phyloP scores from a whole-genome alignment of 257 asterid species.

The Gentiana dahurica region DNA sequence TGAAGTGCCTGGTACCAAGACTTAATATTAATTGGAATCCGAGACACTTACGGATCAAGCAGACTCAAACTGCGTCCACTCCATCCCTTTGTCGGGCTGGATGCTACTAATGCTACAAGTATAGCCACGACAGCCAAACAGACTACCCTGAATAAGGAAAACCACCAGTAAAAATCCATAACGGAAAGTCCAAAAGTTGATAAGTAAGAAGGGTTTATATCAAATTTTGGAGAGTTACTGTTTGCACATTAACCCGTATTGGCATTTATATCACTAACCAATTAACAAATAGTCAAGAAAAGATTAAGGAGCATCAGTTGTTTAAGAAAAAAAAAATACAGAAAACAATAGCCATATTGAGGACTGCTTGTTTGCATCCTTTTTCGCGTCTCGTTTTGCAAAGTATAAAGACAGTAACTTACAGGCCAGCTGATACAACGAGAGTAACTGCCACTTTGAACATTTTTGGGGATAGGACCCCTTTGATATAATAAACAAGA shows the following conservation, averaged over 20 bases:
- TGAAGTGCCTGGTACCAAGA: background rate
- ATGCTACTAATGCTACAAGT: conserved; percentile 83
- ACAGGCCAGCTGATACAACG: conserved; percentile 81
- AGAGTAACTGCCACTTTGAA: conserved; percentile 95
- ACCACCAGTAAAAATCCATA: background rate
- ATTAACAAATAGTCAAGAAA: too few species aligned
- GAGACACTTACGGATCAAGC: conserved; percentile 85
- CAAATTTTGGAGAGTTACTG: too few species aligned
- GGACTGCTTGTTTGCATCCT: too few species aligned
- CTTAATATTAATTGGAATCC: background rate
- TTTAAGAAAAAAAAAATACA: too few species aligned
- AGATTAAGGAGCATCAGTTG: too few species aligned
- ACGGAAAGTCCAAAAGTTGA: too few species aligned
- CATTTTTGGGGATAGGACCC: conserved; percentile 86
- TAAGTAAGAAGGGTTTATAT: too few species aligned
- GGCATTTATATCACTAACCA: too few species aligned
- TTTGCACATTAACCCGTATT: too few species aligned
- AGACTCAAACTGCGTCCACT: conserved; percentile 97
- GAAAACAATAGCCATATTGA: too few species aligned
- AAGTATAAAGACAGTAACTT: conserved; percentile 27
- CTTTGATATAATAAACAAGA: conserved; percentile 82
- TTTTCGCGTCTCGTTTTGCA: background rate
- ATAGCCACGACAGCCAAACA: conserved; percentile 65
- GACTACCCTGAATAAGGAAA: conserved; percentile 51
- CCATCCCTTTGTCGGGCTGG: conserved; percentile 99